Evolutionary conservation across 768 basidiomycete species (phyloP), one percentile per base, ranked within the genome.

Genomic region (Serendipita sp.): DNA sequence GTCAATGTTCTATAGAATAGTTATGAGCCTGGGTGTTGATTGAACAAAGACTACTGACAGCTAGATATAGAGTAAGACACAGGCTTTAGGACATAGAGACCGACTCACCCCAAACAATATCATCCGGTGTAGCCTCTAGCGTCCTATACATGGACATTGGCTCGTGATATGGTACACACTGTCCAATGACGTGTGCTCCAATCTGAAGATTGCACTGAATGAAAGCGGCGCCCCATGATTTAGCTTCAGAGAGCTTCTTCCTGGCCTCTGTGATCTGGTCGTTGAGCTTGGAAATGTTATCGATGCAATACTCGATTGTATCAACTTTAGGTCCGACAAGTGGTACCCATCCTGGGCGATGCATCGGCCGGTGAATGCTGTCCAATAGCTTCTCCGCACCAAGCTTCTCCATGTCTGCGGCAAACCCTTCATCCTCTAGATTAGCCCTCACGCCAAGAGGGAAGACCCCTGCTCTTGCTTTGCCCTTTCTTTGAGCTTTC

Each of bases 181-280:
- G 85, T 0, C 78, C 77, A 13, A 85, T 78, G 64, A 88, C 80
- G 70, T 86, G 85, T 0, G 86, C 86, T 2, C 84, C 85, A 68
- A 87, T 80, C 70, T 87, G 85, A 56, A 83, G 75, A 69, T 86
- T 82, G 72, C 84, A 84, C 42, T 79, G 77, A 62, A 87, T 80
- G 72, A 88, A 86, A 0, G 75, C 80, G 64, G 78, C 77, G 3
- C 81, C 81, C 34, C 81, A 65, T 51, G 79, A 79, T 66, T 78
- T 79, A 1, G 75, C 76, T 63, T 77, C 71, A 5, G 70, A 65
- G 17, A 77, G 68, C 9, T 75, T 64, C 48, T 71, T 68, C 20
- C 80, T 69, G 31, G 68, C 69, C 7, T 75, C 72, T 41, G 28
- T 26, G 58, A 88, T 78, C 20, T 69, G 70, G 1, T 62, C 65